Evolutionary conservation across 768 basidiomycete species (phyloP).

Genomic region (Lentinula sp.): DNA sequence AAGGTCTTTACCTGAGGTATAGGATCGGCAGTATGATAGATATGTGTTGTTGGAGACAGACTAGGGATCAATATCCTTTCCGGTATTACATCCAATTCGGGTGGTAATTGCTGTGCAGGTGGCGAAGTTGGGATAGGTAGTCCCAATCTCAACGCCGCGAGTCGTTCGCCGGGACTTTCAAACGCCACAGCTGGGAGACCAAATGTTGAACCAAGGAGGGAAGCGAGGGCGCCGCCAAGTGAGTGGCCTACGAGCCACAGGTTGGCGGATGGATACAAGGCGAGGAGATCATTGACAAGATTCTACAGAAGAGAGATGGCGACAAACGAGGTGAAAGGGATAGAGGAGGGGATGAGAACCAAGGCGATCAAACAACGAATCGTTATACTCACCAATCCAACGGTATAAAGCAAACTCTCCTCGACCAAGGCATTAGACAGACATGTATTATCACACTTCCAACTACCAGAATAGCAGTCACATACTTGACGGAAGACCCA

Average conservation of each 20-base stretch:
- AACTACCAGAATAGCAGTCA: constrained; percentile 69
- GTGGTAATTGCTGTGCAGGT: not conserved
- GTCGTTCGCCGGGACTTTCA: constrained; percentile 74
- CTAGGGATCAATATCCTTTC: not conserved
- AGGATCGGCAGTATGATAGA: constrained; percentile 91
- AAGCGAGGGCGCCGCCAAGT: constrained; percentile 85
- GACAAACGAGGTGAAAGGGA: not conserved
- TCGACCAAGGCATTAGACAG: constrained; percentile 77
- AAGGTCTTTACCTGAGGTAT: constrained; percentile 53
- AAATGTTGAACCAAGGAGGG: constrained; percentile 86
- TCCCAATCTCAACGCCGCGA: constrained; percentile 77
- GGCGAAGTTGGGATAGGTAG: constrained; percentile 60
- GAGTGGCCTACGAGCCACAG: constrained; percentile 91
- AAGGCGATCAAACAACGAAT: not conserved
- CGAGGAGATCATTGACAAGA: constrained; percentile 80
- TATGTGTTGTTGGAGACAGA: constrained; percentile 40
- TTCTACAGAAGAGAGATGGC: constrained; percentile 37
- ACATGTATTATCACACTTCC: constrained; percentile 76
- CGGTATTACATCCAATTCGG: not conserved
- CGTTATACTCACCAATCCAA: constrained; percentile 62
- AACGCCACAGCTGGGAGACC: constrained; percentile 89
- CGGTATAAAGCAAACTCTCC: constrained; percentile 89
- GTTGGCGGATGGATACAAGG: constrained; percentile 74
- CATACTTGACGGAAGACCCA: constrained; percentile 87
- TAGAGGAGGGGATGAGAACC: not conserved